phyloP scores from a whole-genome alignment of 2,329 filamentous ascomycete genomes.

The Graphilbum fragrans region DNA sequence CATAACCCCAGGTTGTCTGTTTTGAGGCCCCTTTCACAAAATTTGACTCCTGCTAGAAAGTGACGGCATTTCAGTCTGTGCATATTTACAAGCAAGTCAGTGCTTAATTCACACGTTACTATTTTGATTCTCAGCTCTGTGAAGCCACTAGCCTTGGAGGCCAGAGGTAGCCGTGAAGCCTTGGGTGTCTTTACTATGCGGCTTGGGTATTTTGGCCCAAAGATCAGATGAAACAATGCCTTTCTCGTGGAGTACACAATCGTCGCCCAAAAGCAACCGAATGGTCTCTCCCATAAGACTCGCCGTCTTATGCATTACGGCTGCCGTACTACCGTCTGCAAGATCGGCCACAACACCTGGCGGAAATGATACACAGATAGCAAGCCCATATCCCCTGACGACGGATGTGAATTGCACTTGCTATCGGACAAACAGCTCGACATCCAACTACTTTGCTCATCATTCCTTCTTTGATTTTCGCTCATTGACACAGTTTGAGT shows the following conservation, averaged over 20 bases:
- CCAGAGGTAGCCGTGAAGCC: too few species aligned
- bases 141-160: too few species aligned
- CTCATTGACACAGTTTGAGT: constrained; percentile 24
- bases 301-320: neutral
- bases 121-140: too few species aligned
- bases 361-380: neutral
- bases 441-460: constrained; percentile 27
- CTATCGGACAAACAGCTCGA: constrained; percentile 33
- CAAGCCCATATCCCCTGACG: constrained; percentile 8
- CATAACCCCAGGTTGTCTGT: too few species aligned
- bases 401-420: constrained; percentile 29
- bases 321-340: neutral
- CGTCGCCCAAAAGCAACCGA: neutral
- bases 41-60: too few species aligned
- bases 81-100: too few species aligned
- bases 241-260: neutral
- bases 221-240: too few species aligned
- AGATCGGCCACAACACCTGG: neutral
- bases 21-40: too few species aligned
- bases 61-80: too few species aligned
- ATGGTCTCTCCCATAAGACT: too few species aligned
- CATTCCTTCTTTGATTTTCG: constrained; percentile 41
- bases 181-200: too few species aligned
- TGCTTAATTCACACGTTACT: too few species aligned
- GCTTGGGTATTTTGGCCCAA: neutral